These are phyloP conservation scores for Penstemon eatonii DNA, from an alignment of 257 asterid genomes.

Conservation along the genomic window DNA sequence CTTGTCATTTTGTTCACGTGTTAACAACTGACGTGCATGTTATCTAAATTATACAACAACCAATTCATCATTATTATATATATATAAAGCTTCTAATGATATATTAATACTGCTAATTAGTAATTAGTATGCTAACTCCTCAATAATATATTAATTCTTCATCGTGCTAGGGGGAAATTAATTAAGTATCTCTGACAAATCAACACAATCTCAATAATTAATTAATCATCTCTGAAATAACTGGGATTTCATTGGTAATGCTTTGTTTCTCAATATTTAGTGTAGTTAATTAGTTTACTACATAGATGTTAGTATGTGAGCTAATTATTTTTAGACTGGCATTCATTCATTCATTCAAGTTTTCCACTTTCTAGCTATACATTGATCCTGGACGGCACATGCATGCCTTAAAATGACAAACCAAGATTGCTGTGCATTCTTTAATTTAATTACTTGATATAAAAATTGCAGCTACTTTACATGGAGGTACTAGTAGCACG, in stretches of 20 bases:
- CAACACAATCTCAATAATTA: not conserved
- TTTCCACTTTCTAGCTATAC: slow-evolving; percentile 21
- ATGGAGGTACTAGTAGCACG: slow-evolving; percentile 46
- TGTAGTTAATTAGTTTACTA: not conserved
- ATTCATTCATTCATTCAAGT: not conserved
- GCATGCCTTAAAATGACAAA: not conserved
- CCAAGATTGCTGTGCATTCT: slow-evolving; percentile 10
- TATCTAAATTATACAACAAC: not conserved
- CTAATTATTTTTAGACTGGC: not conserved
- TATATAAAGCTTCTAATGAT: slow-evolving; percentile 5
- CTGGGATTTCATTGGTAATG: not conserved
- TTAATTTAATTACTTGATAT: slow-evolving; percentile 23
- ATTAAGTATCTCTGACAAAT: slow-evolving; percentile 21
- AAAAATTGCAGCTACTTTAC: slow-evolving; percentile 52
- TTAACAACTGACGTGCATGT: not conserved
- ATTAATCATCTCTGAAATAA: not conserved
- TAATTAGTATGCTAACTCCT: not conserved
- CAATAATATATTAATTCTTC: not conserved
- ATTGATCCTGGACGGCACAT: slow-evolving; percentile 20
- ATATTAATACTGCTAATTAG: not conserved
- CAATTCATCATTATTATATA: not conserved
- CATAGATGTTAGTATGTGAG: too few species aligned
- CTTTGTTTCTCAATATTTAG: not conserved
- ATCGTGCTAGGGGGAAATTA: slow-evolving; percentile 27
- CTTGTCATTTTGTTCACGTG: slow-evolving; percentile 26